Evolutionary conservation across 2,329 filamentous ascomycete species (phyloP).

Genomic region (Colletotrichum liaoningense): DNA sequence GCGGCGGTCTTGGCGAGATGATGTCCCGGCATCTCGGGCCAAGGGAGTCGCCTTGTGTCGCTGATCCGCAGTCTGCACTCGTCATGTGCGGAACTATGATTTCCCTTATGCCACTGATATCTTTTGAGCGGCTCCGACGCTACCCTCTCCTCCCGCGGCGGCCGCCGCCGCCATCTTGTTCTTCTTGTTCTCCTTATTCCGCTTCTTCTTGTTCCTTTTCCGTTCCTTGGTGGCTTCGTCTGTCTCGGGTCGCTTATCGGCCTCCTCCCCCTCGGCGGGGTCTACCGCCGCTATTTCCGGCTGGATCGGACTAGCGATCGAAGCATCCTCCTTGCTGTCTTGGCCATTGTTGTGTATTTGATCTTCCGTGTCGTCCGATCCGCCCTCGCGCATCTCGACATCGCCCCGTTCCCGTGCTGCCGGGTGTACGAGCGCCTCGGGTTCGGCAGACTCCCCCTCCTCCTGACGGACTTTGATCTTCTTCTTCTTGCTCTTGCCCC

Average conservation of each 20-base stretch:
- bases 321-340: neutral
- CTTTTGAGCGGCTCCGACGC: neutral
- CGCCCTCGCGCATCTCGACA: conserved; percentile 7
- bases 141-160: neutral
- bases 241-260: neutral
- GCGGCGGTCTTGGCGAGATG: conserved; percentile 9
- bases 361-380: neutral
- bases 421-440: conserved; percentile 4
- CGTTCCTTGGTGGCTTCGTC: conserved; percentile 41
- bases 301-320: neutral
- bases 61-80: neutral
- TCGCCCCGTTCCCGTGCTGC: neutral
- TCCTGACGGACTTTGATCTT: conserved; percentile 37
- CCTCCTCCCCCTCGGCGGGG: neutral
- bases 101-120: neutral
- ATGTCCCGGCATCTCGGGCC: conserved; percentile 17
- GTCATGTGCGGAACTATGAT: neutral
- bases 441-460: neutral
- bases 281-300: neutral
- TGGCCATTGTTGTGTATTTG: neutral
- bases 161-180: conserved; percentile 15
- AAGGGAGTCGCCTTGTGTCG: conserved; percentile 8
- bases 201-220: conserved; percentile 35
- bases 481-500: conserved; percentile 52
- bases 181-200: conserved; percentile 36